Percentiles rank a stretch among this genome's conserved stretches.
These are phyloP conservation scores for Chlamydomonas sp. DNA, from an alignment of 139 green algal genomes.

Conservation along the genomic window DNA sequence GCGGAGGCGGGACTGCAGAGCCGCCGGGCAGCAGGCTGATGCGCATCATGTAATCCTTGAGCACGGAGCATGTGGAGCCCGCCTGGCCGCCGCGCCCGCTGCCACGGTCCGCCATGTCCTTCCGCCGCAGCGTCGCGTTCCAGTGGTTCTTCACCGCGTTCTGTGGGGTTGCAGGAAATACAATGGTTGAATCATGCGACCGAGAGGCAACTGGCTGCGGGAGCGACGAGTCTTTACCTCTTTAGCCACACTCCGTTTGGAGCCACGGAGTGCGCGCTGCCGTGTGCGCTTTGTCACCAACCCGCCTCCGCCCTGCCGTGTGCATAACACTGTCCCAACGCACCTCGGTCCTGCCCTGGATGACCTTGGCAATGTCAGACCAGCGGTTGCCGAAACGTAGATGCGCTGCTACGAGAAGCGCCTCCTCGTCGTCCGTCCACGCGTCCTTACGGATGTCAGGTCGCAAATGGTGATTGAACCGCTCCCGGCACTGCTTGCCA, in stretches of 20 bases:
- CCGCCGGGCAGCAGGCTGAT: conserved; percentile 28
- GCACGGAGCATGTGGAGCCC: background rate
- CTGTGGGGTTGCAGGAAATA: too few relatives aligned
- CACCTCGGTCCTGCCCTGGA: conserved; percentile 49
- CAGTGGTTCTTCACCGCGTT: conserved; percentile 87
- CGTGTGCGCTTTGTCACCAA: too few relatives aligned
- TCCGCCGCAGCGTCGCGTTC: conserved; percentile 80
- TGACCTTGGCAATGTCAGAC: conserved; percentile 56
- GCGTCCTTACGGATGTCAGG: conserved; percentile 69
- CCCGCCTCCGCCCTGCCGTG: too few relatives aligned
- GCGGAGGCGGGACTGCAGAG: background rate
- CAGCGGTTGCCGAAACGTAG: conserved; percentile 54
- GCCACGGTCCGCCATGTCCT: conserved; percentile 32
- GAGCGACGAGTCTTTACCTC: too few relatives aligned
- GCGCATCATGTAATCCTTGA: conserved; percentile 51
- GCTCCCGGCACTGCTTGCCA: conserved; percentile 74
- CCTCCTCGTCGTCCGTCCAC: conserved; percentile 72
- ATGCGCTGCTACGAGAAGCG: conserved; percentile 40
- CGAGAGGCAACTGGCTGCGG: too few relatives aligned
- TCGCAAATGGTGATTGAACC: conserved; percentile 86
- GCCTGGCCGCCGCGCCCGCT: background rate
- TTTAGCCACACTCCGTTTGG: too few relatives aligned
- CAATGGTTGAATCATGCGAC: too few relatives aligned
- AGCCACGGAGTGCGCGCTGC: too few relatives aligned
- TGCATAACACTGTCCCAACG: conserved; percentile 30